These are phyloP conservation scores for Alopecurus myosuroides DNA, from an alignment of 176 grass and related monocot species.

Conservation along the genomic window DNA sequence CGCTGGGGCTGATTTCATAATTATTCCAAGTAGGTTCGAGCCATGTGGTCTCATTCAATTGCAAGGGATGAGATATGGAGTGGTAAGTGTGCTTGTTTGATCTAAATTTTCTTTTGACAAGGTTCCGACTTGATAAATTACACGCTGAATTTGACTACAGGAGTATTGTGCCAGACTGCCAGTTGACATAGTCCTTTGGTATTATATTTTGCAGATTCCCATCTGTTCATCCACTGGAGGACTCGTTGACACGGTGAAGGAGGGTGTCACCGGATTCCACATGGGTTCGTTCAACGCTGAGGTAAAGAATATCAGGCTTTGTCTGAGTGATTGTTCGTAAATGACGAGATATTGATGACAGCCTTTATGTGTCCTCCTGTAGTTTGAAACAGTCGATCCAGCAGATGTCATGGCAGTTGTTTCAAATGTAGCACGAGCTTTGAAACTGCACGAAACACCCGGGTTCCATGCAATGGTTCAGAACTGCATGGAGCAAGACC, in stretches of 20 bases:
- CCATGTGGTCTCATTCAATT: slow-evolving; percentile 74
- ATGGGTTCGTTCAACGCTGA: slow-evolving; percentile 45
- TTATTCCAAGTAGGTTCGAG: slow-evolving; percentile 69
- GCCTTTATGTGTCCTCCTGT: slow-evolving; percentile 6
- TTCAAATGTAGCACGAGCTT: slow-evolving; percentile 45
- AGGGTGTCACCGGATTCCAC: slow-evolving; percentile 57
- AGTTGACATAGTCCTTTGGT: background rate
- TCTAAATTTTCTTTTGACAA: background rate
- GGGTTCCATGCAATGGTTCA: slow-evolving; percentile 49
- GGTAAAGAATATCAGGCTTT: slow-evolving; percentile 33
- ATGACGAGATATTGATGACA: background rate
- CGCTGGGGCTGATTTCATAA: slow-evolving; percentile 57
- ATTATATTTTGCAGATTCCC: slow-evolving; percentile 26
- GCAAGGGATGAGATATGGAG: slow-evolving; percentile 74
- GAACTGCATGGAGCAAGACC: slow-evolving; percentile 67
- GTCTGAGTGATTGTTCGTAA: background rate
- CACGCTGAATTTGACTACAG: background rate
- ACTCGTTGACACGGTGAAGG: slow-evolving; percentile 60
- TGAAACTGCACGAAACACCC: slow-evolving; percentile 37
- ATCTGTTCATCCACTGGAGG: slow-evolving; percentile 57
- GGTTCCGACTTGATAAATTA: background rate
- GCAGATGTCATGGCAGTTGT: slow-evolving; percentile 39
- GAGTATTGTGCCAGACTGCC: background rate
- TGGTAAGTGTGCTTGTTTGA: slow-evolving; percentile 21
- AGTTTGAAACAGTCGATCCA: slow-evolving; percentile 51